phyloP scores from a whole-genome alignment of 257 asterid genomes.

The Petunia secreta region DNA sequence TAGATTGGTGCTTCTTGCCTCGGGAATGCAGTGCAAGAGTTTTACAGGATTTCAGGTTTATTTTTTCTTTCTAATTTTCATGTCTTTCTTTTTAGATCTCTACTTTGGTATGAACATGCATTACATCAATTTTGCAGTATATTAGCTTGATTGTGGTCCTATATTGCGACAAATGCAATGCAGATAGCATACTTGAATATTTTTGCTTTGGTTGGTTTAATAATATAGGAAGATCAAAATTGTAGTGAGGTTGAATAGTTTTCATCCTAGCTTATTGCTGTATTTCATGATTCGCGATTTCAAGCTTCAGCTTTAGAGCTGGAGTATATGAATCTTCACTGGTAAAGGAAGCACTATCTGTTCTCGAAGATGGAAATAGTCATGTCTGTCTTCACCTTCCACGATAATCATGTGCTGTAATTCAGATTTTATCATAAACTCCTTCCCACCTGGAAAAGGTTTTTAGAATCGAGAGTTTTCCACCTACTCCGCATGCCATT shows the following conservation, averaged over 20 bases:
- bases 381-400: neutral
- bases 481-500: constrained; percentile 3
- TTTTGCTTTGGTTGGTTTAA: constrained; percentile 3
- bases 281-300: neutral
- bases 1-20: constrained; percentile 92
- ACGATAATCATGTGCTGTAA: neutral
- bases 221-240: constrained; percentile 2
- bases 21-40: constrained; percentile 91
- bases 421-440: constrained; percentile 10
- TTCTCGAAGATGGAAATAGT: neutral
- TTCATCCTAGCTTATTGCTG: neutral
- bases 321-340: constrained; percentile 13
- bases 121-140: constrained; percentile 7
- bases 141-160: constrained; percentile 6
- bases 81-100: constrained; percentile 16
- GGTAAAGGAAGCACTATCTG: neutral
- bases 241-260: constrained; percentile 8
- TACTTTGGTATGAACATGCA: constrained; percentile 19
- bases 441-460: neutral
- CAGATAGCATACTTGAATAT: neutral
- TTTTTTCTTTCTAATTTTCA: constrained; percentile 37
- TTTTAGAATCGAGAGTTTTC: neutral
- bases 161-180: neutral
- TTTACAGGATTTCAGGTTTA: constrained; percentile 91
- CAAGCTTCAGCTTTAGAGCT: constrained; percentile 14